Evolutionary conservation across 306 rosid genomes (phyloP).

Genomic region (Sphenostylis stenocarpa): DNA sequence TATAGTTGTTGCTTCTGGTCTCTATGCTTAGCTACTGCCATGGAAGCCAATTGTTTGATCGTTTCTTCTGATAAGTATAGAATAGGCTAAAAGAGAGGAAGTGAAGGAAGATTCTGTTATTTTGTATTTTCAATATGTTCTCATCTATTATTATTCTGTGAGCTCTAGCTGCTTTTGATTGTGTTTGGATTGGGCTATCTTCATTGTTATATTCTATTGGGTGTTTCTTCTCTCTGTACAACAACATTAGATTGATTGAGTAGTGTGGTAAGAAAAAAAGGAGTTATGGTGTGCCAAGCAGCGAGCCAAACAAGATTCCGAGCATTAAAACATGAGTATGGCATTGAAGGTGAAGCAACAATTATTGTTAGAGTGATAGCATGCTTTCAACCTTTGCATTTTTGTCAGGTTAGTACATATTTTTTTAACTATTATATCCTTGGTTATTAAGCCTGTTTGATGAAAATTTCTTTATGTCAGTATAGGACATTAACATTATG

Average conservation of each 20-base stretch:
- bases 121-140: slow-evolving; percentile 11
- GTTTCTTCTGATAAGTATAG: slow-evolving; percentile 55
- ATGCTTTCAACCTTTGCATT: slow-evolving; percentile 79
- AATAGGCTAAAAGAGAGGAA: slow-evolving; percentile 52
- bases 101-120: neutral
- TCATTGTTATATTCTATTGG: neutral
- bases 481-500: neutral
- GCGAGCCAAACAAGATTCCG: slow-evolving; percentile 82
- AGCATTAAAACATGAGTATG: slow-evolving; percentile 73
- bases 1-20: slow-evolving; percentile 4
- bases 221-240: slow-evolving; percentile 16
- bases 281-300: slow-evolving; percentile 89
- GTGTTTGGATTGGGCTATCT: slow-evolving; percentile 21
- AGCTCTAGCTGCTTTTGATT: slow-evolving; percentile 4
- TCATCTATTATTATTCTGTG: slow-evolving; percentile 14
- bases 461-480: neutral
- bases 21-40: slow-evolving; percentile 33
- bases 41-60: slow-evolving; percentile 53
- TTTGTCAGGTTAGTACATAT: slow-evolving; percentile 65
- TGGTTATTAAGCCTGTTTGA: neutral
- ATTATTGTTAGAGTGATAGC: slow-evolving; percentile 78
- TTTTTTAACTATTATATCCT: slow-evolving; percentile 3
- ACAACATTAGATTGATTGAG: slow-evolving; percentile 24
- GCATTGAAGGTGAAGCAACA: slow-evolving; percentile 65
- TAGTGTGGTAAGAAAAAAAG: slow-evolving; percentile 46